phyloP scores from a whole-genome alignment of 1,284 basidiomycete genomes.

The Wolfiporia cocos region DNA sequence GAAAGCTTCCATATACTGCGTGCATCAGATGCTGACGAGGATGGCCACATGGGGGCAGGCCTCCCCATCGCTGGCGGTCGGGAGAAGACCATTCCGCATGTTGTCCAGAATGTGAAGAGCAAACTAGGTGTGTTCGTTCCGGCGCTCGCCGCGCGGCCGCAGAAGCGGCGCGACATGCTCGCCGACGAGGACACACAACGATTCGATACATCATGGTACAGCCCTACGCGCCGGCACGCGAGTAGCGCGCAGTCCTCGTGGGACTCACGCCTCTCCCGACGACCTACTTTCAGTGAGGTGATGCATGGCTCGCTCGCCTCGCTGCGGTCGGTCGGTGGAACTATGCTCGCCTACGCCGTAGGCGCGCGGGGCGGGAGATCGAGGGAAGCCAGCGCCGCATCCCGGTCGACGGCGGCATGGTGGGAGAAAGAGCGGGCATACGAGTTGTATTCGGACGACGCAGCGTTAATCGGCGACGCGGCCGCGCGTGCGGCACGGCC shows the following conservation, averaged over 20 bases:
- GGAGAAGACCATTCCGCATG: slow-evolving; percentile 18
- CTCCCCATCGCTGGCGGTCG: slow-evolving; percentile 24
- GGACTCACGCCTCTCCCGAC: slow-evolving; percentile 18
- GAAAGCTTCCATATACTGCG: slow-evolving; percentile 39
- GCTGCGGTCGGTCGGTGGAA: slow-evolving; percentile 40
- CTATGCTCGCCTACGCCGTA: slow-evolving; percentile 27
- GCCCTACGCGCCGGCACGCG: slow-evolving; percentile 17
- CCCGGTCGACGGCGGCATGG: slow-evolving; percentile 28
- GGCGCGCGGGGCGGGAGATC: slow-evolving; percentile 28
- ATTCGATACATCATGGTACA: slow-evolving; percentile 28
- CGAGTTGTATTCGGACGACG: slow-evolving; percentile 45
- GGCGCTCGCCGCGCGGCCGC: slow-evolving; percentile 11
- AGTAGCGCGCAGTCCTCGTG: slow-evolving; percentile 22
- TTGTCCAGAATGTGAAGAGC: slow-evolving; percentile 19
- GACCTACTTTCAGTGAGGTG: slow-evolving; percentile 23
- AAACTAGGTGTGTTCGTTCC: slow-evolving; percentile 22
- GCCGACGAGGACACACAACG: slow-evolving; percentile 66
- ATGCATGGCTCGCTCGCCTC: slow-evolving; percentile 34
- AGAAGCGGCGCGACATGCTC: slow-evolving; percentile 58
- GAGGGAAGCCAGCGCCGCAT: slow-evolving; percentile 26
- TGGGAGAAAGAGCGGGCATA: slow-evolving; percentile 36
- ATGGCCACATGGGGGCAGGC: slow-evolving; percentile 27
- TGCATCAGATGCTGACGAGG: slow-evolving; percentile 31
- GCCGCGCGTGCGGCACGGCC: slow-evolving; percentile 21
- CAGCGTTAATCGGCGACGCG: slow-evolving; percentile 30